phyloP scores from a whole-genome alignment of 2,329 filamentous ascomycete genomes.

The Plenodomus lindquistii region DNA sequence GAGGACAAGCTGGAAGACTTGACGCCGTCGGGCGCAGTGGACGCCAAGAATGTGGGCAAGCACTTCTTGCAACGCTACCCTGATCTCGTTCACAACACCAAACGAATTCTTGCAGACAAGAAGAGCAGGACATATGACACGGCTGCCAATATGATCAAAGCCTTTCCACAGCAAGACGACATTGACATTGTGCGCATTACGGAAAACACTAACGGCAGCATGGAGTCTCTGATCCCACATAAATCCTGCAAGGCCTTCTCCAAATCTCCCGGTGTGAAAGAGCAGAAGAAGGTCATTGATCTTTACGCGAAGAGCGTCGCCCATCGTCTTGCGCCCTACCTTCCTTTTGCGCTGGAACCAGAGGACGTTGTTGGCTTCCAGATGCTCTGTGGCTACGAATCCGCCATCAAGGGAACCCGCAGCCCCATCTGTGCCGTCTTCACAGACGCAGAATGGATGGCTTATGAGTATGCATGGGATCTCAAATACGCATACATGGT shows the following conservation, averaged over 20 bases:
- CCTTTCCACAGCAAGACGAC: constrained; percentile 31
- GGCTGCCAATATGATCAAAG: constrained; percentile 33
- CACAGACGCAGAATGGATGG: constrained; percentile 64
- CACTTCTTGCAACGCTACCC: constrained; percentile 62
- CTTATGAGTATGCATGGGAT: constrained; percentile 66
- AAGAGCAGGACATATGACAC: constrained; percentile 43
- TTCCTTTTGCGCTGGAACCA: constrained; percentile 61
- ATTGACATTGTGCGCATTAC: constrained; percentile 41
- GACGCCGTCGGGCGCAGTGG: constrained; percentile 45
- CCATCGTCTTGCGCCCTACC: constrained; percentile 25
- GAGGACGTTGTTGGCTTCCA: constrained; percentile 67
- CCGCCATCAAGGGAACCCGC: constrained; percentile 62
- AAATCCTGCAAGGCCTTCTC: constrained; percentile 41
- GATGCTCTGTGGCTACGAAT: constrained; percentile 67
- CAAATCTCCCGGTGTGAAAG: constrained; percentile 35
- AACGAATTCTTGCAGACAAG: constrained; percentile 39
- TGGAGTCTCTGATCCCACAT: constrained; percentile 40
- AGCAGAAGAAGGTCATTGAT: constrained; percentile 34
- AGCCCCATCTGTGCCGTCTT: constrained; percentile 63
- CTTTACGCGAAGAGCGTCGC: constrained; percentile 31
- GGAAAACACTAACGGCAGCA: constrained; percentile 31
- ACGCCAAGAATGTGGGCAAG: constrained; percentile 62
- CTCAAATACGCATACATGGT: constrained; percentile 66
- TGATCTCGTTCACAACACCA: constrained; percentile 49
- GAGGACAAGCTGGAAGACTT: constrained; percentile 53